Evolutionary conservation across 202 grass and related monocot genomes (phyloP).

Genomic region (Dendrocalamus latiflorus): DNA sequence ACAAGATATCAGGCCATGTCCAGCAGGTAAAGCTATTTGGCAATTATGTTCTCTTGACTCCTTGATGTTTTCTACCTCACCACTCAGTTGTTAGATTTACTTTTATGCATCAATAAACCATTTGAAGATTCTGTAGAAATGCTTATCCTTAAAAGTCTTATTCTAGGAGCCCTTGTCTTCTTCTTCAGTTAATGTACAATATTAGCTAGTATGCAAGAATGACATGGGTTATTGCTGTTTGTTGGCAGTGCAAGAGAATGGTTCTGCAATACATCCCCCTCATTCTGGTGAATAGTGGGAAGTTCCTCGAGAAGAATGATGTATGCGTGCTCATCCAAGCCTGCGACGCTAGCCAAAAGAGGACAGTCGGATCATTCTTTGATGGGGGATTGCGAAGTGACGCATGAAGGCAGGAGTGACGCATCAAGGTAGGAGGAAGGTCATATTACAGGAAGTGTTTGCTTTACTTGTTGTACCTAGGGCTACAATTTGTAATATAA

Average conservation of each 20-base stretch:
- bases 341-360: conserved; percentile 35
- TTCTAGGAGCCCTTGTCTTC: not conserved
- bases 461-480: not conserved
- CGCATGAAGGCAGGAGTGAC: not conserved
- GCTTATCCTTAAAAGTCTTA: not conserved
- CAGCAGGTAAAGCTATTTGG: conserved; percentile 53
- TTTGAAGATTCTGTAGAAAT: not conserved
- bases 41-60: not conserved
- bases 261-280: conserved; percentile 79
- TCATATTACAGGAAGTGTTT: not conserved
- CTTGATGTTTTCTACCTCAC: not conserved
- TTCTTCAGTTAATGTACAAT: not conserved
- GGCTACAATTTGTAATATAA: no score
- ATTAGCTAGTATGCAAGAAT: not conserved
- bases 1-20: conserved; percentile 56
- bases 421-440: no score
- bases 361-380: not conserved
- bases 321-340: conserved; percentile 57
- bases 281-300: conserved; percentile 79
- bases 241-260: conserved; percentile 79
- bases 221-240: not conserved
- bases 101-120: not conserved
- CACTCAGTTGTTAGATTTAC: not conserved
- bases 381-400: not conserved
- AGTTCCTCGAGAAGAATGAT: conserved; percentile 70